Percentiles rank a stretch among this genome's conserved stretches.
These are phyloP conservation scores for Sistotremastrum niveocremeum DNA, from an alignment of 768 basidiomycete genomes.

Conservation along the genomic window DNA sequence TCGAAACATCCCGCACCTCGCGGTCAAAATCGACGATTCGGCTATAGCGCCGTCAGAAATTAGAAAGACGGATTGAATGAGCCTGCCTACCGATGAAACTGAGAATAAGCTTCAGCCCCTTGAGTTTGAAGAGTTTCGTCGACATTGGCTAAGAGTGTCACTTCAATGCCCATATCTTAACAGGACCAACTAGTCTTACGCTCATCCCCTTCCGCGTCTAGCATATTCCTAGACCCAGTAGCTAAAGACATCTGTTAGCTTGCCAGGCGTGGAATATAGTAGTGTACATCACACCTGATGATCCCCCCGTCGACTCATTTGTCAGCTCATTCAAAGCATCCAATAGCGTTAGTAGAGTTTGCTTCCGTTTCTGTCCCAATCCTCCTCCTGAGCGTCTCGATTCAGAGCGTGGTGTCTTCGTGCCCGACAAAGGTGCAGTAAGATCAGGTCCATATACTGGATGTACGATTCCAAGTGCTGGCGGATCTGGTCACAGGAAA, in stretches of 20 bases:
- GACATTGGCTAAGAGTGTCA: slow-evolving; percentile 33
- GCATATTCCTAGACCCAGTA: slow-evolving; percentile 16
- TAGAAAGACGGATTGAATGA: slow-evolving; percentile 2
- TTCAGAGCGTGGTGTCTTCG: too few relatives aligned
- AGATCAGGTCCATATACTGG: too few relatives aligned
- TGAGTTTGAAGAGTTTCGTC: slow-evolving; percentile 58
- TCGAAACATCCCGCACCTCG: slow-evolving; percentile 28
- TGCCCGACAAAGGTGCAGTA: too few relatives aligned
- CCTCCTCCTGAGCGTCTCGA: slow-evolving; percentile 2
- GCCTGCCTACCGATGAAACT: slow-evolving; percentile 40
- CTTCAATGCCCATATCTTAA: neutral
- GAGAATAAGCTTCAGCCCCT: slow-evolving; percentile 52
- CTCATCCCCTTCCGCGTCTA: slow-evolving; percentile 52
- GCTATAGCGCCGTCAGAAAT: slow-evolving; percentile 19
- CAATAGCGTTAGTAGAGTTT: slow-evolving; percentile 32
- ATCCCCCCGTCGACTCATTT: slow-evolving; percentile 22
- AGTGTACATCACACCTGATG: slow-evolving; percentile 17
- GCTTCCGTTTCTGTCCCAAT: slow-evolving; percentile 20
- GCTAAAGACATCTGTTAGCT: neutral
- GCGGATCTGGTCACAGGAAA: too few relatives aligned
- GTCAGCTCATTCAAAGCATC: slow-evolving; percentile 33
- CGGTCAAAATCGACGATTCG: slow-evolving; percentile 49
- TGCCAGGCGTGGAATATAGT: neutral
- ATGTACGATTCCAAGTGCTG: too few relatives aligned
- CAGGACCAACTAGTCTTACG: slow-evolving; percentile 28